Percentiles rank a stretch among this genome's conserved stretches.
phyloP scores from a whole-genome alignment of 306 rosid species.

The Pterocarpus santalinus region DNA sequence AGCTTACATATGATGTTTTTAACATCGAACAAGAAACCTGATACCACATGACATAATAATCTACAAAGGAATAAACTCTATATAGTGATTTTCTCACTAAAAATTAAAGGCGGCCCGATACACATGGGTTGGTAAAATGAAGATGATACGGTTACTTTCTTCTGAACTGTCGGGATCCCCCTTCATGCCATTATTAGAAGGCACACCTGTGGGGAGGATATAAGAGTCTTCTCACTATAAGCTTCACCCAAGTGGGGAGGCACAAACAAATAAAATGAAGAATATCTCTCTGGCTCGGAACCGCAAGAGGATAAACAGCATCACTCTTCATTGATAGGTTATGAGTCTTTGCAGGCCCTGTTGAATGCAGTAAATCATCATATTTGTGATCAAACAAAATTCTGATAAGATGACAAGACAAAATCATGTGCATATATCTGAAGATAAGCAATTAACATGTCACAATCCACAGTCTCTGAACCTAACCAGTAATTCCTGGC shows the following conservation, averaged over 20 bases:
- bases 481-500: not conserved
- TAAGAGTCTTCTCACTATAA: not conserved
- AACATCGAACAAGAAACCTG: not conserved
- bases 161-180: not conserved
- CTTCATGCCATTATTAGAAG: conserved; percentile 18
- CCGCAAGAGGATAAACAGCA: not conserved
- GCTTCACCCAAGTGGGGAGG: not conserved
- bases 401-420: conserved; percentile 60
- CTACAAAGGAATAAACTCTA: not conserved
- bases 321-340: not conserved
- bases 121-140: conserved; percentile 1
- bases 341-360: conserved; percentile 12
- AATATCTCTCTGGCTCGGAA: conserved; percentile 6
- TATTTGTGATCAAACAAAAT: conserved; percentile 31
- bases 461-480: not conserved
- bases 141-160: not conserved
- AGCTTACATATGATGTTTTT: conserved; percentile 15
- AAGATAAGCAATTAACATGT: not conserved
- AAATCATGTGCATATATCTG: conserved; percentile 48
- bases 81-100: not conserved
- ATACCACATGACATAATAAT: not conserved
- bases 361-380: conserved; percentile 36
- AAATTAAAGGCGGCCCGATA: not conserved
- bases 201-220: conserved; percentile 20
- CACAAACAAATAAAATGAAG: not conserved